Evolutionary conservation across 2,329 filamentous ascomycete genomes (phyloP), one percentile per base, ranked within the genome.

Genomic region (Paracorniculantispora psalliotae): DNA sequence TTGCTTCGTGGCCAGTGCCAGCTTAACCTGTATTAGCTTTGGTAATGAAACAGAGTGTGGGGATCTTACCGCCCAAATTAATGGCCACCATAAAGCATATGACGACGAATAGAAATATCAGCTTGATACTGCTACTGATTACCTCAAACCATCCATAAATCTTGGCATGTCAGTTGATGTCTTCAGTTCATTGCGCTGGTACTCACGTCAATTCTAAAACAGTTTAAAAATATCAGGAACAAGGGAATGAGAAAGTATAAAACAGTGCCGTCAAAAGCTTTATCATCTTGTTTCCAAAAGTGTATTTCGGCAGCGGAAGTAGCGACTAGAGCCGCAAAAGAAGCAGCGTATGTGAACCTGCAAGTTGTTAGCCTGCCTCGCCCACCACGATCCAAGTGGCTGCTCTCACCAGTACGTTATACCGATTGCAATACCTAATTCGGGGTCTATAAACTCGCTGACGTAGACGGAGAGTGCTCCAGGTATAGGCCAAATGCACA

Each of bases 401-500:
- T 50, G 19, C 35, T 61, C 69, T 50, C 56, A 72, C 69, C 70
- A 72, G 54, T 72, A 71, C 41, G 67, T 66, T 33, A 71, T 63
- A 35, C 69, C 70, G 21, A 71, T 66, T 6, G 65, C 65, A 26
- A 71, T 68, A 6, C 69, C 69, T n/a, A 72, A 61, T 39, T 71
- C 69, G 10, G 59, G 62, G 43, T 72, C 69, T 9, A 72, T 66
- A 57, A 71, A 72, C 54, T 68, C 67, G 55, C 68, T 65, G 10
- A 71, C 68, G 44, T 69, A 72, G 44, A 68, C 65, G 6, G 66
- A 66, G 23, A 72, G 35, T 2, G 69, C 69, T 23, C 70, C 69
- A 1, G 69, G 69, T 15, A 72, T 64, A 5, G 69, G 68, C 68
- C 68, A 71, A 21, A 71, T 67, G 59, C 68, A 71, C 12, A 70